Base-by-base conservation (phyloP, 73 alveolate genomes). In the Urostyla sp. region DNA sequence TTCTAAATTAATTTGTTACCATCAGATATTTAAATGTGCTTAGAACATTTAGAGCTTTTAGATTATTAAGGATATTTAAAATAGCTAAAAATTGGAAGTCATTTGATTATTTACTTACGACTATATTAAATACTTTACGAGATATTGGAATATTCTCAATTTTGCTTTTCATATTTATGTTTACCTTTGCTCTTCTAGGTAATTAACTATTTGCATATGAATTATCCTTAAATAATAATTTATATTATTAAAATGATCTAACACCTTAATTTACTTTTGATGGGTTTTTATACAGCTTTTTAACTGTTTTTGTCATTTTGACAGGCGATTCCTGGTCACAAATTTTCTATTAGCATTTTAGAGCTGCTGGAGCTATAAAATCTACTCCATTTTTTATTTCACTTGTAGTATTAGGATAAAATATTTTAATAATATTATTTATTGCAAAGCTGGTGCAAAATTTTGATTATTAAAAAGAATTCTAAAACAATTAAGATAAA, bases 371-470 rank as follows among this genome's bases (percentile, higher is more conserved):
- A 6, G 28, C 21, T 5, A 8, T 13, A 6, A 27, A 46, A 1
- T 26, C 72, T 32, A 31, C 31, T 37, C 2, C 35, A 6, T 75
- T 20, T 49, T 75, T 75, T 37, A 75, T 61, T 0, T 13, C 49
- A 23, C 53, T 75, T 21, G 24, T 75, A 37, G 15, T 75, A 20
- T 1, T 75, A 5, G 87, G 87, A 5, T 21, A 55, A 30, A 7
- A 21, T 11, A 61, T 75, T 57, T 54, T 75, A 23, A 72, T 75
- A 15, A 75, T 32, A 46, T 61, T 75, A 11, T 75, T 75, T 49
- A 45, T 75, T 24, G 92, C 92, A 18, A 75, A 75, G 13, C 88
- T 83, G 10, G 15, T 83, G 54, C 75, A 72, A 18, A 54, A 74
- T 28, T 83, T 83, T 32, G 88, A 58, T 48, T 77, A 69, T n/a